Evolutionary conservation across 352 stramenopile genomes (phyloP).

Genomic region (Paralagenidium karlingii): DNA sequence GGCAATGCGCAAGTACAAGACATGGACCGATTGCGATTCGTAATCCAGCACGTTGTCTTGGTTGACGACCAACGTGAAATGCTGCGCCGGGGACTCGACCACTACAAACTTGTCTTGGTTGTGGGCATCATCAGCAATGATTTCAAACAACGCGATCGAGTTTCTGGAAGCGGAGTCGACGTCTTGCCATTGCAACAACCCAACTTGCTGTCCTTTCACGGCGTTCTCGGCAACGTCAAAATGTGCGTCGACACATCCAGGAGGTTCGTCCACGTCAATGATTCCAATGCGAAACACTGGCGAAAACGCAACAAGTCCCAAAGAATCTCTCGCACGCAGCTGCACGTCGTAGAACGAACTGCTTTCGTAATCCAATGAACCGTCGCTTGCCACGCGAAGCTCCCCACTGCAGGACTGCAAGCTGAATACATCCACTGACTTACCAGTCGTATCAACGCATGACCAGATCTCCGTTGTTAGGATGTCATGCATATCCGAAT

Average conservation of each 20-base stretch:
- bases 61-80: conserved; percentile 4
- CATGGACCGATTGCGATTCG: conserved; percentile 4
- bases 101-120: conserved; percentile 8
- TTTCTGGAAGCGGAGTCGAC: conserved; percentile 20
- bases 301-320: conserved; percentile 14
- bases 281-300: conserved; percentile 8
- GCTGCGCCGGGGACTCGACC: not conserved
- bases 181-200: conserved; percentile 21
- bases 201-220: conserved; percentile 7
- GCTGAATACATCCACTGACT: conserved; percentile 30
- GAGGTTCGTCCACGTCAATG: conserved; percentile 17
- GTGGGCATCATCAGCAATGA: conserved; percentile 9
- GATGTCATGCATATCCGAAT: conserved; percentile 32
- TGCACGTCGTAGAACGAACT: conserved; percentile 13
- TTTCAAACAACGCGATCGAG: conserved; percentile 28
- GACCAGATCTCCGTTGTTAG: conserved; percentile 22
- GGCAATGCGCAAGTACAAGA: conserved; percentile 7
- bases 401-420: conserved; percentile 43
- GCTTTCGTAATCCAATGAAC: conserved; percentile 21
- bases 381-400: conserved; percentile 17
- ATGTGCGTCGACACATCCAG: conserved; percentile 6
- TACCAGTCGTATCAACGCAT: conserved; percentile 10
- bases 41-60: conserved; percentile 6
- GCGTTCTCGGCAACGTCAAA: conserved; percentile 16
- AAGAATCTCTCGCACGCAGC: conserved; percentile 27